Conservation (phyloP, 2,329 filamentous ascomycete genomes). For the Ceratocystis harringtonii region DNA sequence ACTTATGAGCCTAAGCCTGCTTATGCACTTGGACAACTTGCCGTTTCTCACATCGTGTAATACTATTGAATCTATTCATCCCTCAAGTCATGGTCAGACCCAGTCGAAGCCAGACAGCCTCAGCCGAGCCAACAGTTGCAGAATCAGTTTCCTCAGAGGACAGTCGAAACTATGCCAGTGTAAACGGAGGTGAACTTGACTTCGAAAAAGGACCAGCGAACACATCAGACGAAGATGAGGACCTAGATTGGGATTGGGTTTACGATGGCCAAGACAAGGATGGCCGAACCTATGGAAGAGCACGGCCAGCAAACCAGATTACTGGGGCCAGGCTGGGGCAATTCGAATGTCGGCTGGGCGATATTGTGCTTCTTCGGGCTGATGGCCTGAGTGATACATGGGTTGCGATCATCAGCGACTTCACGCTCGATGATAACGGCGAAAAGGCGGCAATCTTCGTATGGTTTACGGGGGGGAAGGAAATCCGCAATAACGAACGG, state of each 20-base stretch:
- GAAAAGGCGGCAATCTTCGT: slow-evolving; percentile 77
- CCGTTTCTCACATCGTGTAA: too few species aligned
- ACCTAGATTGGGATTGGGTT: slow-evolving; percentile 17
- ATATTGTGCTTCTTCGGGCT: slow-evolving; percentile 74
- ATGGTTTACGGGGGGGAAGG: slow-evolving; percentile 89
- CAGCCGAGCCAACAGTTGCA: slow-evolving; percentile 1
- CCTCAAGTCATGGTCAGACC: slow-evolving; percentile 11
- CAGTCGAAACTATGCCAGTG: not conserved
- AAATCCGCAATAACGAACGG: slow-evolving; percentile 70
- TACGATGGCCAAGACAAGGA: slow-evolving; percentile 16
- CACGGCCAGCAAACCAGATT: slow-evolving; percentile 37
- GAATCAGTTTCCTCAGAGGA: slow-evolving; percentile 4
- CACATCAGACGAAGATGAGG: slow-evolving; percentile 11
- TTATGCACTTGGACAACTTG: too few species aligned
- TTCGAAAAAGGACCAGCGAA: not conserved
- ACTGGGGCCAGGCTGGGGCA: slow-evolving; percentile 67
- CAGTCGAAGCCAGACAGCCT: slow-evolving; percentile 12
- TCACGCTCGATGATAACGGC: slow-evolving; percentile 57
- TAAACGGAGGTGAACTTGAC: not conserved
- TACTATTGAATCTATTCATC: not conserved
- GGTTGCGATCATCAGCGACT: slow-evolving; percentile 79
- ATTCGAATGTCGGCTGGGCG: slow-evolving; percentile 69
- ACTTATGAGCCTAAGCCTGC: not conserved
- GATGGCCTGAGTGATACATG: slow-evolving; percentile 78
- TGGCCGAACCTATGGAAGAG: slow-evolving; percentile 24